phyloP scores from a whole-genome alignment of 2,329 filamentous ascomycete genomes.

The Penicillium sumatraense region DNA sequence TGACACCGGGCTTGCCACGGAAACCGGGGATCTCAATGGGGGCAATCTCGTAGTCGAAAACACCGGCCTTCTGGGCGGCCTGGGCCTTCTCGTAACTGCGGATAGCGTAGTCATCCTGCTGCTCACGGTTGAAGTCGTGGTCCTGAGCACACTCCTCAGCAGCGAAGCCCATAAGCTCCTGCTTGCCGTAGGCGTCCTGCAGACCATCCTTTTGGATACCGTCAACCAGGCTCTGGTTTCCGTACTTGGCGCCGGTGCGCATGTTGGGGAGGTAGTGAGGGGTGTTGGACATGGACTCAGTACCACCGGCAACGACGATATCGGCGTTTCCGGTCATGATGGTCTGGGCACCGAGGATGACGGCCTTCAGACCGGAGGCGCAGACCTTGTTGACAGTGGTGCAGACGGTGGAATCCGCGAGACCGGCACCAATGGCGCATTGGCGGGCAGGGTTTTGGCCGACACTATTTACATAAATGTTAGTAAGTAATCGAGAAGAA shows the following conservation, averaged over 20 bases:
- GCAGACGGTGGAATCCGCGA: slow-evolving; percentile 76
- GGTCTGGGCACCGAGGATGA: slow-evolving; percentile 92
- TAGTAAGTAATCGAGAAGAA: too few relatives aligned
- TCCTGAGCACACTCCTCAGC: slow-evolving; percentile 91
- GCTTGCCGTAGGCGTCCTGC: slow-evolving; percentile 86
- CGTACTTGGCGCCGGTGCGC: slow-evolving; percentile 89
- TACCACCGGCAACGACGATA: slow-evolving; percentile 89
- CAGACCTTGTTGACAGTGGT: slow-evolving; percentile 99
- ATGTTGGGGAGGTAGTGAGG: slow-evolving; percentile 93
- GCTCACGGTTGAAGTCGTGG: slow-evolving; percentile 77
- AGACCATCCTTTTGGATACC: slow-evolving; percentile 93
- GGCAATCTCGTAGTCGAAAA: slow-evolving; percentile 84
- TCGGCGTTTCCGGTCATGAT: slow-evolving; percentile 96
- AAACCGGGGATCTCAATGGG: slow-evolving; percentile 86
- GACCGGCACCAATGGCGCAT: slow-evolving; percentile 86
- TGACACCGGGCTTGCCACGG: slow-evolving; percentile 84
- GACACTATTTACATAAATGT: slow-evolving; percentile 61
- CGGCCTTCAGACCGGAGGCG: slow-evolving; percentile 90
- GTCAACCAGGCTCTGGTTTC: slow-evolving; percentile 85
- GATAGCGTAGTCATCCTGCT: slow-evolving; percentile 96
- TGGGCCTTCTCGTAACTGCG: slow-evolving; percentile 92
- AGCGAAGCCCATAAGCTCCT: slow-evolving; percentile 94
- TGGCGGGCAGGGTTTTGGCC: slow-evolving; percentile 97
- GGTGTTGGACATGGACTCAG: slow-evolving; percentile 98
- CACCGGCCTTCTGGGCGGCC: slow-evolving; percentile 77